Conservation (phyloP, 805 yeast species). For the Suhomyces vadensis region DNA sequence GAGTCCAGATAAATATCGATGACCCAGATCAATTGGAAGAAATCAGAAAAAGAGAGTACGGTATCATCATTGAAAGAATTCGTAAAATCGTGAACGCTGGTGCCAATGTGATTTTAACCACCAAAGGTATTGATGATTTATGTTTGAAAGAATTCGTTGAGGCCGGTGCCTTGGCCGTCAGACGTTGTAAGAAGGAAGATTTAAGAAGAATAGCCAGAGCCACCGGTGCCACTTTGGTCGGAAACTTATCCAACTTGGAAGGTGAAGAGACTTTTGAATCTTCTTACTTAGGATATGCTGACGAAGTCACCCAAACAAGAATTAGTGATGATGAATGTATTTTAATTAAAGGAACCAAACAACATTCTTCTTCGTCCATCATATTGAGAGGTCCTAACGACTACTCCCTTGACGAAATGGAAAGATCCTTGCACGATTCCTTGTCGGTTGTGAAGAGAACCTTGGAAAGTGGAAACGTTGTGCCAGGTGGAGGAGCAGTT, state of each 20-base stretch:
- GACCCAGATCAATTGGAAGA: slow-evolving; percentile 97
- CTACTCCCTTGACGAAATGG: slow-evolving; percentile 96
- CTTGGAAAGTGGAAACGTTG: slow-evolving; percentile 88
- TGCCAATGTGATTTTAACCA: slow-evolving; percentile 89
- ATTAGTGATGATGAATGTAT: slow-evolving; percentile 98
- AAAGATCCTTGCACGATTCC: slow-evolving; percentile 93
- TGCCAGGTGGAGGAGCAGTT: slow-evolving; percentile 99
- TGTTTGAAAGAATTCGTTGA: slow-evolving; percentile 90
- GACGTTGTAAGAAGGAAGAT: slow-evolving; percentile 97
- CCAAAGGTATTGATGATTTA: slow-evolving; percentile 93
- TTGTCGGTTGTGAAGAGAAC: slow-evolving; percentile 94
- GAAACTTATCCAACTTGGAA: slow-evolving; percentile 88
- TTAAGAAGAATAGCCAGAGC: slow-evolving; percentile 96
- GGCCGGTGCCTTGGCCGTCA: slow-evolving; percentile 89
- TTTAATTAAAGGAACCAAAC: slow-evolving; percentile 81
- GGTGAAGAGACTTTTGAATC: slow-evolving; percentile 93
- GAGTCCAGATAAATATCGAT: slow-evolving; percentile 93
- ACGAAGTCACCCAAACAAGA: slow-evolving; percentile 84
- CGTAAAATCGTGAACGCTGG: slow-evolving; percentile 81
- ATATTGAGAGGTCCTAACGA: slow-evolving; percentile 95
- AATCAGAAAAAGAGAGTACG: slow-evolving; percentile 85
- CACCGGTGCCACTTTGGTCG: slow-evolving; percentile 90
- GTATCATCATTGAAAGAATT: slow-evolving; percentile 79
- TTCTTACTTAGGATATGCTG: slow-evolving; percentile 83
- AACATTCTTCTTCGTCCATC: slow-evolving; percentile 89